These are phyloP conservation scores for Penicillium sp. DNA, from an alignment of 2,329 filamentous ascomycete genomes.

Conservation along the genomic window DNA sequence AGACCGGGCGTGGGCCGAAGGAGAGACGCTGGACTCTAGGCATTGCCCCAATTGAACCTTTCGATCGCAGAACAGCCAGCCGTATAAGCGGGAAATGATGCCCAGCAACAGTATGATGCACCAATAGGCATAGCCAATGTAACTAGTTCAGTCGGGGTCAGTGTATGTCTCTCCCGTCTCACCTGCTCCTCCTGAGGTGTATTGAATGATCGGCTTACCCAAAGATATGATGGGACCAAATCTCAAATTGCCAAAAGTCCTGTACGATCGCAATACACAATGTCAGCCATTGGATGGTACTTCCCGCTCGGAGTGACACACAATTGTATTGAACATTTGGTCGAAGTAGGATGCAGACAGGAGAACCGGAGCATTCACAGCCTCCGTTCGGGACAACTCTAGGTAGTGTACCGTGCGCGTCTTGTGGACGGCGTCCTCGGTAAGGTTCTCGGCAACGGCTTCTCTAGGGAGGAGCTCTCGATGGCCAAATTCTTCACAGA, in stretches of 20 bases:
- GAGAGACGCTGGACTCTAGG: conserved; percentile 1
- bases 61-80: conserved; percentile 19
- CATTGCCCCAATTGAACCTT: not conserved
- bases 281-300: too few relatives aligned
- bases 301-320: too few relatives aligned
- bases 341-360: conserved; percentile 32
- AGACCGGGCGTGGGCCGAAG: conserved; percentile 4
- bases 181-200: not conserved
- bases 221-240: conserved; percentile 37
- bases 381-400: conserved; percentile 25
- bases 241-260: conserved; percentile 34
- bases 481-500: conserved; percentile 27
- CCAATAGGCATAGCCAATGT: conserved; percentile 43
- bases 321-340: conserved; percentile 33
- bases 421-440: conserved; percentile 31
- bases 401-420: conserved; percentile 34
- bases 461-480: conserved; percentile 29
- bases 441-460: conserved; percentile 32
- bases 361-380: conserved; percentile 29
- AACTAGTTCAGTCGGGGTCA: conserved; percentile 13
- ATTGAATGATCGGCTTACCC: conserved; percentile 34
- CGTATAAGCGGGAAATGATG: conserved; percentile 30
- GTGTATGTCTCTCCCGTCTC: not conserved
- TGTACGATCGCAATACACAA: conserved; percentile 7
- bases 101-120: conserved; percentile 36